phyloP scores from a whole-genome alignment of 176 grass and related monocot species.

The Carex pumila region DNA sequence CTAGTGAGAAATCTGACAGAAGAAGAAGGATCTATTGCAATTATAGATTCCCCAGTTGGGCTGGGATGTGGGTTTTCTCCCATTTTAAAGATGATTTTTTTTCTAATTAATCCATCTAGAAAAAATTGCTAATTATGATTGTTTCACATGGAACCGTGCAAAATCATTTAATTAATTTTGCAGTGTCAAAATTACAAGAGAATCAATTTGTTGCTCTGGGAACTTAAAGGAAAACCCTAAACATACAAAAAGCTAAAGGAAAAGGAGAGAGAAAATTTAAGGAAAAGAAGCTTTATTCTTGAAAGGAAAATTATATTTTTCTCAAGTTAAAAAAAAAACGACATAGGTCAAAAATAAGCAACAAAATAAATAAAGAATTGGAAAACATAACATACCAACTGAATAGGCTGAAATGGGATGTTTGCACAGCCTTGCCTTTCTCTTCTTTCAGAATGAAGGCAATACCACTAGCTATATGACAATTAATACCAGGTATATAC shows the following conservation, averaged over 20 bases:
- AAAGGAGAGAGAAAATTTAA: not conserved
- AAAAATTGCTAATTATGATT: not conserved
- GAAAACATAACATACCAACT: not conserved
- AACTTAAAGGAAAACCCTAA: not conserved
- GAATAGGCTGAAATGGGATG: constrained; percentile 7
- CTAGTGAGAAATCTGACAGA: not conserved
- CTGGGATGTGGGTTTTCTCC: not conserved
- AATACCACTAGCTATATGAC: not conserved
- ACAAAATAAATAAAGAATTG: not conserved
- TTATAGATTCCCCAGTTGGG: not conserved
- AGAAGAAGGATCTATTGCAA: not conserved
- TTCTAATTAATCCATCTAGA: not conserved
- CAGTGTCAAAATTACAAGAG: not conserved
- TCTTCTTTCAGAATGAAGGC: constrained; percentile 12
- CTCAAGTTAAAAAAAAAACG: not conserved
- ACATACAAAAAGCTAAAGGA: not conserved
- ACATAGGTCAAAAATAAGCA: not conserved
- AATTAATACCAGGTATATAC: not conserved
- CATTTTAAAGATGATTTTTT: not conserved
- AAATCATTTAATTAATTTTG: not conserved
- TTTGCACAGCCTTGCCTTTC: constrained; percentile 3
- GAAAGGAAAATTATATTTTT: not conserved
- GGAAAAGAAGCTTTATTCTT: not conserved
- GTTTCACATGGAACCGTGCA: not conserved
- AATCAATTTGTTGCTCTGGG: not conserved